These are phyloP conservation scores for Drechslerella stenobrocha DNA, from an alignment of 2,329 filamentous ascomycete species.

Conservation along the genomic window DNA sequence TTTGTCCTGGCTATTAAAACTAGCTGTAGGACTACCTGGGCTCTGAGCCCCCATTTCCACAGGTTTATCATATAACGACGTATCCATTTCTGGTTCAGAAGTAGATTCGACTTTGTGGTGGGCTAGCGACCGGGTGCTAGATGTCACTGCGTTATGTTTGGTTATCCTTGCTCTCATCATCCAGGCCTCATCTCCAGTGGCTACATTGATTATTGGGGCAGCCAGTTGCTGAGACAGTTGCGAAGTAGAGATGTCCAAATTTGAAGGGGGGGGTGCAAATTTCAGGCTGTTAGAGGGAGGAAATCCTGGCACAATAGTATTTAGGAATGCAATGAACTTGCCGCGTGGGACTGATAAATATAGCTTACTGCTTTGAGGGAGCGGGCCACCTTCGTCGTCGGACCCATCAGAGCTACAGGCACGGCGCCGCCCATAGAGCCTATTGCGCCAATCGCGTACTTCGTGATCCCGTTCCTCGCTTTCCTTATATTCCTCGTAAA, in stretches of 20 bases:
- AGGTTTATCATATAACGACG: background rate
- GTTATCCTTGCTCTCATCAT: slow-evolving; percentile 70
- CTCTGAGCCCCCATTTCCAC: background rate
- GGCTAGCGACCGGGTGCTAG: slow-evolving; percentile 54
- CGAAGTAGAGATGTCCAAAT: slow-evolving; percentile 63
- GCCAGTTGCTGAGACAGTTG: slow-evolving; percentile 56
- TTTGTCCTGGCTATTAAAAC: slow-evolving; percentile 52
- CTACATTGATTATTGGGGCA: slow-evolving; percentile 50
- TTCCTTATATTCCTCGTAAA: slow-evolving; percentile 78
- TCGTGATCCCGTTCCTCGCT: slow-evolving; percentile 83
- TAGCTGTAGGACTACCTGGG: slow-evolving; percentile 26
- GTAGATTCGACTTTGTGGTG: slow-evolving; percentile 17
- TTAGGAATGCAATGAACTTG: too few species aligned
- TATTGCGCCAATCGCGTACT: slow-evolving; percentile 80
- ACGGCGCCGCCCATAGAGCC: slow-evolving; percentile 68
- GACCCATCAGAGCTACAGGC: slow-evolving; percentile 59
- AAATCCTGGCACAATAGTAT: slow-evolving; percentile 55
- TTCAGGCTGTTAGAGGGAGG: slow-evolving; percentile 57
- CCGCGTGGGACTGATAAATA: background rate
- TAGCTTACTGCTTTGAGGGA: slow-evolving; percentile 14
- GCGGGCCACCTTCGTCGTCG: slow-evolving; percentile 54
- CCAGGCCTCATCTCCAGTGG: slow-evolving; percentile 54
- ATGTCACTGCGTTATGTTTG: slow-evolving; percentile 66
- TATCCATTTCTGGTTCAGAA: background rate
- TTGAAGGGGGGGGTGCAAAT: slow-evolving; percentile 43